phyloP scores from a whole-genome alignment of 2,329 filamentous ascomycete species.

The Orbilia oligospora region DNA sequence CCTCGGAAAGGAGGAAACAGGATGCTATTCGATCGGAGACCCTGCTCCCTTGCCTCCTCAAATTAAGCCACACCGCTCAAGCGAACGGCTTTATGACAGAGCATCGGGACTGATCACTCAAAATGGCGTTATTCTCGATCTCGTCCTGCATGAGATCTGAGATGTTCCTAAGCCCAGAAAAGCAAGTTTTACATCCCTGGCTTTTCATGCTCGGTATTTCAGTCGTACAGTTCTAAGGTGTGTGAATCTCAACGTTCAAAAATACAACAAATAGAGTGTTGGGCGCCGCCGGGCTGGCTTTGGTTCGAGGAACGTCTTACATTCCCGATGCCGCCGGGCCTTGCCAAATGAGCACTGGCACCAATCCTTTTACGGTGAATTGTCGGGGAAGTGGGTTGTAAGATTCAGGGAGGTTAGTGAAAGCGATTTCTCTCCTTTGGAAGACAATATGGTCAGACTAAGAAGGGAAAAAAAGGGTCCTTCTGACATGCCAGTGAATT shows the following conservation, averaged over 20 bases:
- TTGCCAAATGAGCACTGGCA: constrained; percentile 10
- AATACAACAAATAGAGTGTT: constrained; percentile 57
- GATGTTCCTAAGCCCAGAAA: constrained; percentile 25
- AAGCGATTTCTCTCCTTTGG: constrained; percentile 3
- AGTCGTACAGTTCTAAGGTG: too few species aligned
- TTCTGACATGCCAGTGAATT: constrained; percentile 20
- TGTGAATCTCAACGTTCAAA: constrained; percentile 30
- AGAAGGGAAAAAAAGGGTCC: constrained; percentile 2
- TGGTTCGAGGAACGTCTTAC: constrained; percentile 6
- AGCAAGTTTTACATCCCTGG: constrained; percentile 34
- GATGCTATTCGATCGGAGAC: constrained; percentile 2
- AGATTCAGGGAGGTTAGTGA: constrained; percentile 13
- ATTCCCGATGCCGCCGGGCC: constrained; percentile 17
- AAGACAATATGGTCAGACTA: constrained; percentile 8
- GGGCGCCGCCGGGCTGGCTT: background rate
- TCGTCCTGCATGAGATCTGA: constrained; percentile 36
- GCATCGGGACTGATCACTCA: constrained; percentile 42
- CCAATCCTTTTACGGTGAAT: constrained; percentile 14
- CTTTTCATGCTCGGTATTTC: background rate
- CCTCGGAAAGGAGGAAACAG: constrained; percentile 17
- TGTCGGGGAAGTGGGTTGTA: constrained; percentile 19
- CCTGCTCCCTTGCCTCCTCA: constrained; percentile 45
- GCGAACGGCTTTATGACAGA: constrained; percentile 29
- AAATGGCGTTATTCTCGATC: constrained; percentile 47
- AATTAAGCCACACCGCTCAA: constrained; percentile 48